Evolutionary conservation across 2,329 filamentous ascomycete genomes (phyloP).

Genomic region (Myriosclerotinia curreyana): DNA sequence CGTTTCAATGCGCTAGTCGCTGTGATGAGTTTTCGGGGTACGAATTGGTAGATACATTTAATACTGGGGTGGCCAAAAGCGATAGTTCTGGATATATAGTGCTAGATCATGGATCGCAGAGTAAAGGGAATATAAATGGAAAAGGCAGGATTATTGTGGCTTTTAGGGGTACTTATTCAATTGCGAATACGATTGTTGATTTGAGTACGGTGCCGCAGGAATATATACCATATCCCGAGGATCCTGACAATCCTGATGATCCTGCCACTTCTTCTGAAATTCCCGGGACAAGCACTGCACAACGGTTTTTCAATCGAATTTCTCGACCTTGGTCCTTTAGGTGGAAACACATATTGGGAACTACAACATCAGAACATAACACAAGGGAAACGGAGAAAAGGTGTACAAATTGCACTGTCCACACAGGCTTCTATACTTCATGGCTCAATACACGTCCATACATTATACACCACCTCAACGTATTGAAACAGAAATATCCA

Average conservation of each 20-base stretch:
- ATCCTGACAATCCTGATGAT: constrained; percentile 39
- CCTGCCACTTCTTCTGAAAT: not conserved
- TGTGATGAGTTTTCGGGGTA: constrained; percentile 81
- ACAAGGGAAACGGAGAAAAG: constrained; percentile 36
- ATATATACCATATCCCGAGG: constrained; percentile 77
- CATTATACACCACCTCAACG: constrained; percentile 65
- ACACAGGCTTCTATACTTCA: constrained; percentile 81
- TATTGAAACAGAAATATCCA: constrained; percentile 59
- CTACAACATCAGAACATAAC: not conserved
- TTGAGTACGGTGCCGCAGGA: constrained; percentile 84
- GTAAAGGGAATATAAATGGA: constrained; percentile 20
- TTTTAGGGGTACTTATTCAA: constrained; percentile 91
- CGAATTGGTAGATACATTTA: constrained; percentile 78
- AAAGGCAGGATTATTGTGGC: constrained; percentile 69
- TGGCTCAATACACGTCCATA: constrained; percentile 72
- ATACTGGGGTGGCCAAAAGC: constrained; percentile 79
- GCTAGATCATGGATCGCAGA: constrained; percentile 61
- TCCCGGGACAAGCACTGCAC: not conserved
- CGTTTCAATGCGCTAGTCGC: constrained; percentile 80
- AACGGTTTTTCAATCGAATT: not conserved
- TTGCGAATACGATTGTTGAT: constrained; percentile 88
- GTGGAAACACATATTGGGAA: not conserved
- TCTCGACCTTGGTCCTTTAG: not conserved
- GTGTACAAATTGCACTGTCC: constrained; percentile 87
- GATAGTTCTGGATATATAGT: constrained; percentile 95